A percentile compares a stretch with the other conserved stretches of the same genome.
phyloP scores from a whole-genome alignment of 2,329 filamentous ascomycete species.

The Arthrobotrys megalospora region DNA sequence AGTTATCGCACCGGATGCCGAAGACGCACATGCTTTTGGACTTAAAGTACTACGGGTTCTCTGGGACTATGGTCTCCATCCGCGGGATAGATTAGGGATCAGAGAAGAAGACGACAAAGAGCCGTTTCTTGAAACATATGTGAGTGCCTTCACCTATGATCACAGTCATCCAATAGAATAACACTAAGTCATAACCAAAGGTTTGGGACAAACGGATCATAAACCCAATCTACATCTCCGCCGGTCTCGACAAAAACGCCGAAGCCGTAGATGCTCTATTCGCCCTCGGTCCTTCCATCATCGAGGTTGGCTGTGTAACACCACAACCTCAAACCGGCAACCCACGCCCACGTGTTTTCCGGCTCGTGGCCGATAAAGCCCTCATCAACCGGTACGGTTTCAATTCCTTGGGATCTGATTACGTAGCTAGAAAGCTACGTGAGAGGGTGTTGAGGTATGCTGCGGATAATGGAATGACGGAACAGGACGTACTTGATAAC shows the following conservation, averaged over 20 bases:
- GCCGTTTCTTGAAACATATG: constrained; percentile 56
- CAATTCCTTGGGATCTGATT: constrained; percentile 90
- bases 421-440: constrained; percentile 83
- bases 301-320: constrained; percentile 93
- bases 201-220: constrained; percentile 83
- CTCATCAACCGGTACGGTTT: constrained; percentile 97
- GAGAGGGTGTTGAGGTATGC: constrained; percentile 85
- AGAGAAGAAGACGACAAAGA: constrained; percentile 66
- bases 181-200: constrained; percentile 62
- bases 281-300: constrained; percentile 84
- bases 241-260: constrained; percentile 93
- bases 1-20: constrained; percentile 77
- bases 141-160: constrained; percentile 24
- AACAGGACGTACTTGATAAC: constrained; percentile 82
- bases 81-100: constrained; percentile 78
- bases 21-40: constrained; percentile 90
- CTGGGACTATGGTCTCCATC: constrained; percentile 81
- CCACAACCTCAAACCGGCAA: constrained; percentile 91
- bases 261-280: constrained; percentile 89
- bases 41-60: constrained; percentile 80
- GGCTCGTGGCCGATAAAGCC: constrained; percentile 84
- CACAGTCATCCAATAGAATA: not conserved
- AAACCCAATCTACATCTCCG: constrained; percentile 95
- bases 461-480: constrained; percentile 78
- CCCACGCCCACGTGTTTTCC: constrained; percentile 87